These are phyloP conservation scores for Psilocybe azurescens DNA, from an alignment of 768 basidiomycete species.

Conservation along the genomic window DNA sequence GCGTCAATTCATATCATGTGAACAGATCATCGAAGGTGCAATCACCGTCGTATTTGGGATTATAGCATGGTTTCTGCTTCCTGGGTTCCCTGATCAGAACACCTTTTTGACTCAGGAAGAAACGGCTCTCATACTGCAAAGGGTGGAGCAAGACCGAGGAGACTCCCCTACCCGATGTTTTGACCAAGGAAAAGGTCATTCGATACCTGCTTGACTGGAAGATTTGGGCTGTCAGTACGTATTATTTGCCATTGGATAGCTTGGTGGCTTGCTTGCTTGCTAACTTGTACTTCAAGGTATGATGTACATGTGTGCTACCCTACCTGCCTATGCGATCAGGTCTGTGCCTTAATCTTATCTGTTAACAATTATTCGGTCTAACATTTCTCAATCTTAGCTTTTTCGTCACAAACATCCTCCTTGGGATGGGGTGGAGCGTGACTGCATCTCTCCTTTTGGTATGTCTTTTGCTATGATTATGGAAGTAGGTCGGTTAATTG, in stretches of 20 bases:
- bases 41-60: constrained; percentile 51
- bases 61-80: constrained; percentile 47
- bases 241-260: neutral
- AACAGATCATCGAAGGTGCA: constrained; percentile 54
- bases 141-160: constrained; percentile 55
- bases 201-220: constrained; percentile 51
- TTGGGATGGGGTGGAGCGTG: constrained; percentile 54
- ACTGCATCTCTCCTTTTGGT: constrained; percentile 48
- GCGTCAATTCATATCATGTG: constrained; percentile 1
- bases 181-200: constrained; percentile 41
- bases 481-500: neutral
- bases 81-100: constrained; percentile 55
- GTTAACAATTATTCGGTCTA: neutral
- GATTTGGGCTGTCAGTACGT: constrained; percentile 49
- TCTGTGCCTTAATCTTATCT: constrained; percentile 26
- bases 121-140: constrained; percentile 44
- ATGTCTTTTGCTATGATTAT: constrained; percentile 6
- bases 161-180: constrained; percentile 52
- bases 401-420: constrained; percentile 52
- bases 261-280: neutral
- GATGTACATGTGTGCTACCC: constrained; percentile 56
- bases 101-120: constrained; percentile 46
- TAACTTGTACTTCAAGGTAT: constrained; percentile 32
- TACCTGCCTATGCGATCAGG: constrained; percentile 56
- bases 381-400: constrained; percentile 32